A percentile compares a stretch with the other conserved stretches of the same genome.
Evolutionary conservation across 1,284 basidiomycete genomes (phyloP).

Genomic region (Cutaneotrichosporon dermatis): DNA sequence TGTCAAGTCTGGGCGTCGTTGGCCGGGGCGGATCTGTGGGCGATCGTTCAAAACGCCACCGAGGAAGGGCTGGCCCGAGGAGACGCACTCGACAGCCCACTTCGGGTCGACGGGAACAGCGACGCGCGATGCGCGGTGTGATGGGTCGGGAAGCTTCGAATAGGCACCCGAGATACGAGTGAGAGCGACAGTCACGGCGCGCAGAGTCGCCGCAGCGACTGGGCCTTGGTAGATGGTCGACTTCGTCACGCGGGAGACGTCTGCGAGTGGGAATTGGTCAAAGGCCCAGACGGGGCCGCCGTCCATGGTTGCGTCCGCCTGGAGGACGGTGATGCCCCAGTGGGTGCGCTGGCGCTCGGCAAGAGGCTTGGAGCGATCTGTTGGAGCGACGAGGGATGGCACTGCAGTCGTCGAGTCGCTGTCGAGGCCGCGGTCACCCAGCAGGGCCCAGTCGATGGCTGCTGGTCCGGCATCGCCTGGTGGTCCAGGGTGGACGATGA

Average conservation of each 20-base stretch:
- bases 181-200: slow-evolving; percentile 46
- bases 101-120: slow-evolving; percentile 13
- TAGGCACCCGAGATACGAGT: slow-evolving; percentile 36
- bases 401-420: slow-evolving; percentile 39
- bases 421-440: slow-evolving; percentile 49
- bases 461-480: slow-evolving; percentile 53
- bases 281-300: slow-evolving; percentile 53
- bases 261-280: slow-evolving; percentile 49
- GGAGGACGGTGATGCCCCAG: slow-evolving; percentile 51
- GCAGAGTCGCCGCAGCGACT: slow-evolving; percentile 46
- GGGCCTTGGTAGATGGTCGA: slow-evolving; percentile 50
- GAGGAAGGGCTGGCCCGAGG: slow-evolving; percentile 37
- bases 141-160: slow-evolving; percentile 10
- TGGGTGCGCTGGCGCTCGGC: slow-evolving; percentile 36
- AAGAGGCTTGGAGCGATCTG: slow-evolving; percentile 20
- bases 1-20: slow-evolving; percentile 37
- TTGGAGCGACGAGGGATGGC: slow-evolving; percentile 26
- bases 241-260: slow-evolving; percentile 43
- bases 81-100: slow-evolving; percentile 36
- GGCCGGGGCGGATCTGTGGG: slow-evolving; percentile 46
- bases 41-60: slow-evolving; percentile 47
- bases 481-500: slow-evolving; percentile 53
- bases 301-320: slow-evolving; percentile 51
- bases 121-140: slow-evolving; percentile 9
- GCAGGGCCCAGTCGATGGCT: slow-evolving; percentile 51